Percentiles rank a stretch among this genome's conserved stretches.
Conservation (phyloP, 2,329 filamentous ascomycete species). For the Cyphellophora attinorum region DNA sequence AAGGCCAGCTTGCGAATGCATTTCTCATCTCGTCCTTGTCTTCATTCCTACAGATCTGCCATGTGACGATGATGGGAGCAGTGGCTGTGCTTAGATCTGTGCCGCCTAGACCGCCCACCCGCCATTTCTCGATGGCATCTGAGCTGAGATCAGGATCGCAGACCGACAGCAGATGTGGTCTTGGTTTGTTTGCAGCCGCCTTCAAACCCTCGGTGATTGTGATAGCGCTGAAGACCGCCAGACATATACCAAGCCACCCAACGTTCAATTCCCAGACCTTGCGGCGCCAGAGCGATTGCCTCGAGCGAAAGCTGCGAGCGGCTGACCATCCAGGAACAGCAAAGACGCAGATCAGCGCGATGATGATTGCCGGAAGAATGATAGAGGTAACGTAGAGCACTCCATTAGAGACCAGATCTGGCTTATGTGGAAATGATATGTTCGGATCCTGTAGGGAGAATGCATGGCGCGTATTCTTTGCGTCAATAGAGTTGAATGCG, state of each 20-base stretch:
- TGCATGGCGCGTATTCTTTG: constrained; percentile 22
- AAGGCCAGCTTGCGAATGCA: constrained; percentile 77
- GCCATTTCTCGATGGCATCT: constrained; percentile 45
- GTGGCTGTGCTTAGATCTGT: constrained; percentile 33
- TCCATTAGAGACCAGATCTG: constrained; percentile 62
- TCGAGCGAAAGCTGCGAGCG: constrained; percentile 48
- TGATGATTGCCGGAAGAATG: constrained; percentile 55
- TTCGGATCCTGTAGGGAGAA: constrained; percentile 65
- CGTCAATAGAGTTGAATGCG: constrained; percentile 49
- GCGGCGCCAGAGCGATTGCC: constrained; percentile 60
- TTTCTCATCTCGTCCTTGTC: constrained; percentile 58
- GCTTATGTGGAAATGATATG: constrained; percentile 68
- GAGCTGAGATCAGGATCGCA: constrained; percentile 62
- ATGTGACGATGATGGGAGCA: constrained; percentile 64
- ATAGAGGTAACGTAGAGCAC: constrained; percentile 57
- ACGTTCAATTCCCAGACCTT: constrained; percentile 88
- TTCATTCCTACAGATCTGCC: constrained; percentile 62
- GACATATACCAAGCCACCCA: constrained; percentile 70
- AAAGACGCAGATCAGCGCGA: constrained; percentile 57
- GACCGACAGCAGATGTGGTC: constrained; percentile 56
- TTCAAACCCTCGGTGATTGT: constrained; percentile 82
- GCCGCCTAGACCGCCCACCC: constrained; percentile 52
- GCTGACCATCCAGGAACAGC: constrained; percentile 65
- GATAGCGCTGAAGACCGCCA: constrained; percentile 63
- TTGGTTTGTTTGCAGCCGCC: constrained; percentile 56